Conservation (phyloP, 805 yeast genomes). For the Spathaspora arborariae region DNA sequence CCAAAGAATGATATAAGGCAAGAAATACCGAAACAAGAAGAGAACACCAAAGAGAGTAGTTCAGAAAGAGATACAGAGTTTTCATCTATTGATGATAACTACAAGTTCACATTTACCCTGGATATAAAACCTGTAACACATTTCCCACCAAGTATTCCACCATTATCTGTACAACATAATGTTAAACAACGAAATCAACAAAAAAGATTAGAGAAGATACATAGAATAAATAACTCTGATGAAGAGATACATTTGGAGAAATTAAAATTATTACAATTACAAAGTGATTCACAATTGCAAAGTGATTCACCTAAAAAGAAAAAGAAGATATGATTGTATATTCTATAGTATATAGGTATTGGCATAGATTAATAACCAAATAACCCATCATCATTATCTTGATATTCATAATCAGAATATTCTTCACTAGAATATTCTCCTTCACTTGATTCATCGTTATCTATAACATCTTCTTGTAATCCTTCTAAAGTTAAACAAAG, state of each 20-base stretch:
- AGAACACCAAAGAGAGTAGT: not conserved
- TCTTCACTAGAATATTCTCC: slow-evolving; percentile 35
- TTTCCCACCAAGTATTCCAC: slow-evolving; percentile 34
- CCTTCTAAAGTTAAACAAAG: slow-evolving; percentile 41
- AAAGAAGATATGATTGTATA: slow-evolving; percentile 2
- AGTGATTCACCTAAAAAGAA: slow-evolving; percentile 8
- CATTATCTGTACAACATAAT: slow-evolving; percentile 34
- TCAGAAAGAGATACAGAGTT: not conserved
- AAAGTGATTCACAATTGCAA: not conserved
- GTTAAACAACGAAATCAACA: slow-evolving; percentile 14
- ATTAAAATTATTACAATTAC: not conserved
- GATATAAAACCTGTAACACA: slow-evolving; percentile 23
- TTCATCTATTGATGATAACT: slow-evolving; percentile 2
- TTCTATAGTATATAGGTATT: no score
- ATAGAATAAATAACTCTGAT: not conserved
- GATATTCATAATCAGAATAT: slow-evolving; percentile 52
- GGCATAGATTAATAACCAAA: slow-evolving; percentile 34
- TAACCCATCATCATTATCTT: slow-evolving; percentile 54
- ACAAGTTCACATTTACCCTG: slow-evolving; percentile 27
- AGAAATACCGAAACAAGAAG: not conserved
- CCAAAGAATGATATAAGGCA: slow-evolving; percentile 2
- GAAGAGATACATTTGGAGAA: not conserved
- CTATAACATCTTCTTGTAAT: slow-evolving; percentile 27
- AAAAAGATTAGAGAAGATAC: slow-evolving; percentile 1
- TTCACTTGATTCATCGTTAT: slow-evolving; percentile 26